Conservation (phyloP, 805 yeast genomes). For the Candida dajiaensis region DNA sequence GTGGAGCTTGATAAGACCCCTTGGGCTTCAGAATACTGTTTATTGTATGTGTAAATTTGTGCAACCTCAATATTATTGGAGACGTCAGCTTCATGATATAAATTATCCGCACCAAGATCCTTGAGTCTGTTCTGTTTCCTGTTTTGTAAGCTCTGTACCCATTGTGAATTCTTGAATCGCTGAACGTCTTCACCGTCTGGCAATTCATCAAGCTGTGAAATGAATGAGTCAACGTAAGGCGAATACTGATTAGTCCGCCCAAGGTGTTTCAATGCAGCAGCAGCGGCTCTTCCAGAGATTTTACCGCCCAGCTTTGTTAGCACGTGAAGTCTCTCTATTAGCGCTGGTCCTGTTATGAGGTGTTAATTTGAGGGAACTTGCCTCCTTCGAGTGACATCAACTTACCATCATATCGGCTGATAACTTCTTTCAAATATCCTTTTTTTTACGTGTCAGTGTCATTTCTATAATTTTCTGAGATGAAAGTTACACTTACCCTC, state of each 20-base stretch:
- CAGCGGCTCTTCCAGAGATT: constrained; percentile 10
- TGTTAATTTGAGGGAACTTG: constrained; percentile 2
- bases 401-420: background rate
- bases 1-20: constrained; percentile 13
- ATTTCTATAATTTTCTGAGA: background rate
- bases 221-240: constrained; percentile 14
- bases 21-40: constrained; percentile 19
- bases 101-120: constrained; percentile 13
- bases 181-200: background rate
- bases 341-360: constrained; percentile 12
- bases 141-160: constrained; percentile 2
- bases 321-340: constrained; percentile 16
- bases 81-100: constrained; percentile 20
- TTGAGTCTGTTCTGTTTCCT: constrained; percentile 5
- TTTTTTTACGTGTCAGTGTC: background rate
- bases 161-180: constrained; percentile 5
- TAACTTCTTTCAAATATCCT: background rate
- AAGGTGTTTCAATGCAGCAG: constrained; percentile 14
- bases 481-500: background rate
- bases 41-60: constrained; percentile 11
- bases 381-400: background rate
- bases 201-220: constrained; percentile 3
- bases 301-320: constrained; percentile 5
- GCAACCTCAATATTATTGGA: constrained; percentile 14
- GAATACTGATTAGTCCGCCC: constrained; percentile 11